Percentiles rank a stretch among this genome's conserved stretches.
These are phyloP conservation scores for Chrysanthemum lavandulifolium DNA, from an alignment of 129 eudicot species.

Conservation along the genomic window DNA sequence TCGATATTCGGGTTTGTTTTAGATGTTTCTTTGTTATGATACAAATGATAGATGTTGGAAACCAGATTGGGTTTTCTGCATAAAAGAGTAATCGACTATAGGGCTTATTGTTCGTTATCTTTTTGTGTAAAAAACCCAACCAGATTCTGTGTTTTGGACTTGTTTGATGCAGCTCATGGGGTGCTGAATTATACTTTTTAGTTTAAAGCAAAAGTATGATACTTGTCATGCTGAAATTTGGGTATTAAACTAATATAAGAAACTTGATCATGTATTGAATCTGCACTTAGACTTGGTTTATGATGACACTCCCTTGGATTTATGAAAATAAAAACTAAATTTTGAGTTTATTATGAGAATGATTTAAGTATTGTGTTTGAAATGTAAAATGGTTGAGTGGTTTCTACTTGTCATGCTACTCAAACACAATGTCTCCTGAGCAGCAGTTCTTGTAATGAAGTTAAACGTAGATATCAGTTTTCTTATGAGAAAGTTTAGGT, in stretches of 20 bases:
- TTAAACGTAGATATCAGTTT: background rate
- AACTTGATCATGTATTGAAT: background rate
- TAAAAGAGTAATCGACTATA: too few species aligned
- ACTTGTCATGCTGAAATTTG: background rate
- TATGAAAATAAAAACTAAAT: too few species aligned
- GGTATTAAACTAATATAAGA: background rate
- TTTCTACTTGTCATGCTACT: background rate
- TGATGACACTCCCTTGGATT: background rate
- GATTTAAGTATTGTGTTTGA: background rate
- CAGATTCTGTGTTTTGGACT: background rate
- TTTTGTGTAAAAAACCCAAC: too few species aligned
- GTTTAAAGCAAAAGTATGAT: background rate
- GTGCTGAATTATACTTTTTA: too few species aligned
- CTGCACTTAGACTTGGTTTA: background rate
- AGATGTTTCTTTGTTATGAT: too few species aligned
- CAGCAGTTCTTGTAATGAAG: background rate
- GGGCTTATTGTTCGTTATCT: too few species aligned
- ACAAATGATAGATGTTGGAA: too few species aligned
- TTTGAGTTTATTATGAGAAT: background rate
- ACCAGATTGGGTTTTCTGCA: too few species aligned
- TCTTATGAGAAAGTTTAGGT: background rate
- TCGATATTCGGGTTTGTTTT: too few species aligned
- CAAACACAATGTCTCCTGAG: background rate
- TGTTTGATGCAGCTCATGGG: slow-evolving; percentile 3
- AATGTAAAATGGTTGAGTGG: background rate